Conservation (phyloP, 176 grass and related monocot genomes). For the Zoysia japonica region DNA sequence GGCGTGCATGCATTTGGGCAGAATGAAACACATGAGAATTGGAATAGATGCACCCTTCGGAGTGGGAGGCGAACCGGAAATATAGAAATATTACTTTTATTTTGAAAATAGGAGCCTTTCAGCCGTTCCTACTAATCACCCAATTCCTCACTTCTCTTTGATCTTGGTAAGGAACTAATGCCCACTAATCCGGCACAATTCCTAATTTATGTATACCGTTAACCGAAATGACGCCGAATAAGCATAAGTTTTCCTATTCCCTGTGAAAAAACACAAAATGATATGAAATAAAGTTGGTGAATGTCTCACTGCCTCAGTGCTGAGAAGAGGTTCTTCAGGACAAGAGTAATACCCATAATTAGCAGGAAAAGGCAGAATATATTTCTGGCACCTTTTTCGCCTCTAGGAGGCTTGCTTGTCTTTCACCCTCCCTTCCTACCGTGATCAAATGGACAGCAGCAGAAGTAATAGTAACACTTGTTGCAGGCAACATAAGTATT, state of each 20-base stretch:
- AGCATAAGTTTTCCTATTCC: slow-evolving; percentile 36
- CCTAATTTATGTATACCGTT: slow-evolving; percentile 41
- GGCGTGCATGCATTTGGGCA: slow-evolving; percentile 29
- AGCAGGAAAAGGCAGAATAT: slow-evolving; percentile 32
- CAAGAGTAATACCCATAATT: slow-evolving; percentile 36
- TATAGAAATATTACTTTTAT: slow-evolving; percentile 32
- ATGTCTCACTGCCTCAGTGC: slow-evolving; percentile 29
- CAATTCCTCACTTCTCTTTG: slow-evolving; percentile 10
- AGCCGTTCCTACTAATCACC: slow-evolving; percentile 25
- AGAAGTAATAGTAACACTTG: background rate
- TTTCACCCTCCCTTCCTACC: background rate
- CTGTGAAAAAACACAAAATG: background rate
- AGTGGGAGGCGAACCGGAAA: slow-evolving; percentile 63
- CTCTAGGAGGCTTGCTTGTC: background rate
- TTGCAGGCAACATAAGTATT: background rate
- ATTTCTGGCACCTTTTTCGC: slow-evolving; percentile 9
- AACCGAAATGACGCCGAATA: slow-evolving; percentile 41
- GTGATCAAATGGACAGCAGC: background rate
- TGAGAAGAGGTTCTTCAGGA: slow-evolving; percentile 42
- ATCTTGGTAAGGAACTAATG: slow-evolving; percentile 49
- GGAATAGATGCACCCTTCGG: slow-evolving; percentile 72
- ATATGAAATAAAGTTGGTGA: slow-evolving; percentile 13
- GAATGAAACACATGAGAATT: slow-evolving; percentile 1
- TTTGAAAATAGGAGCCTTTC: slow-evolving; percentile 29
- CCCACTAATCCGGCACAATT: slow-evolving; percentile 40